Evolutionary conservation across 2,329 filamentous ascomycete species (phyloP).

Genomic region (Sporothrix luriei): DNA sequence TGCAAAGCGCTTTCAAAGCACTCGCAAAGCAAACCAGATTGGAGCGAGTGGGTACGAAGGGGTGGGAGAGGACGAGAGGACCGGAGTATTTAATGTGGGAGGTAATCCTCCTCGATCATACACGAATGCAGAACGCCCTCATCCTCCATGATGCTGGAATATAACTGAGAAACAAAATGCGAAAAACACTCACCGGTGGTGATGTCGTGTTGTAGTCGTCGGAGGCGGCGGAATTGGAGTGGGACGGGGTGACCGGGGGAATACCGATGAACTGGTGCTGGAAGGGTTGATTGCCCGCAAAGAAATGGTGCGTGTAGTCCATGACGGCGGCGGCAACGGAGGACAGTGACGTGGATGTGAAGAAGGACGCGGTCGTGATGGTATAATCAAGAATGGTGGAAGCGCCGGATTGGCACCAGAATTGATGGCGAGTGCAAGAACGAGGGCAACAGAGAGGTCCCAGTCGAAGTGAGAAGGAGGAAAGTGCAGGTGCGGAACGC

Average conservation of each 20-base stretch:
- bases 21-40: slow-evolving; percentile 33
- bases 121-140: neutral
- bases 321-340: slow-evolving; percentile 42
- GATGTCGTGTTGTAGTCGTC: slow-evolving; percentile 60
- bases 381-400: neutral
- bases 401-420: neutral
- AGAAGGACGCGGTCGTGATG: neutral
- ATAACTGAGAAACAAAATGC: neutral
- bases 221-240: slow-evolving; percentile 57
- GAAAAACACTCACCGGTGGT: slow-evolving; percentile 53
- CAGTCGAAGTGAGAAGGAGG: slow-evolving; percentile 19
- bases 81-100: slow-evolving; percentile 32
- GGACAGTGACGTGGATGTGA: neutral
- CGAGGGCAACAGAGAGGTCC: slow-evolving; percentile 1
- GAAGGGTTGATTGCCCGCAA: slow-evolving; percentile 53
- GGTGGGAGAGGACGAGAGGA: slow-evolving; percentile 15
- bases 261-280: slow-evolving; percentile 59
- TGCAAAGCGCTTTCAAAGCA: slow-evolving; percentile 35
- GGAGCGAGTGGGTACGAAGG: slow-evolving; percentile 35
- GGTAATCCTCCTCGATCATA: slow-evolving; percentile 4
- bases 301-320: slow-evolving; percentile 57
- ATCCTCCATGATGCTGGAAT: neutral
- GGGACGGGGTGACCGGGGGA: slow-evolving; percentile 57
- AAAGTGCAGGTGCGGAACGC: neutral
- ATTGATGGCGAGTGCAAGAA: neutral